Evolutionary conservation across 1,139 yeast species (phyloP).

Genomic region (Candida tunisiensis): DNA sequence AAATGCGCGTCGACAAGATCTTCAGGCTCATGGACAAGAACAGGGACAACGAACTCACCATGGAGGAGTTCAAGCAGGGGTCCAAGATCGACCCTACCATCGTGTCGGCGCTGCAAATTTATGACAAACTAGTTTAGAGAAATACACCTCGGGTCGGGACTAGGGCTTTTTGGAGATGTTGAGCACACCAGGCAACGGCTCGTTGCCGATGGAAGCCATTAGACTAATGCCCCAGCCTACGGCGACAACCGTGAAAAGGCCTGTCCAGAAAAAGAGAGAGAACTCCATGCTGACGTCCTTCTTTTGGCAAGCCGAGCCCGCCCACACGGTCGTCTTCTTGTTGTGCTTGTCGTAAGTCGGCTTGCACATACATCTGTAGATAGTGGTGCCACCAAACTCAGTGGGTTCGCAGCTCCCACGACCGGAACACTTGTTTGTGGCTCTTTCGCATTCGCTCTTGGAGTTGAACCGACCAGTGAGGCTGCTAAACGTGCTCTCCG

Average conservation of each 20-base stretch:
- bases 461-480: conserved; percentile 10
- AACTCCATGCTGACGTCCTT: conserved; percentile 48
- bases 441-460: conserved; percentile 34
- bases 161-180: conserved; percentile 33
- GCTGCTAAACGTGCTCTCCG: background rate
- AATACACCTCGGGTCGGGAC: background rate
- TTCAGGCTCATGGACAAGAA: conserved; percentile 60
- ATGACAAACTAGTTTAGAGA: conserved; percentile 25
- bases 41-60: conserved; percentile 46
- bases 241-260: conserved; percentile 28
- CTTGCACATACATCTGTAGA: conserved; percentile 41
- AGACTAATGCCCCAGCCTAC: conserved; percentile 39
- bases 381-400: conserved; percentile 18
- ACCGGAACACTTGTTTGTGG: conserved; percentile 39
- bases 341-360: conserved; percentile 30
- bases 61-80: conserved; percentile 73
- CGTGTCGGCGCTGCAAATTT: conserved; percentile 59
- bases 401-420: conserved; percentile 54
- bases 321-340: conserved; percentile 42
- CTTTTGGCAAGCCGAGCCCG: conserved; percentile 51
- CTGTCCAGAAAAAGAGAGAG: conserved; percentile 52
- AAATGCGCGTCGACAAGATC: conserved; percentile 66
- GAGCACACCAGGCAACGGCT: conserved; percentile 53
- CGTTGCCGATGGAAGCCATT: conserved; percentile 35
- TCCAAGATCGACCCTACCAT: conserved; percentile 74